Percentiles rank a stretch among this genome's conserved stretches.
phyloP scores from a whole-genome alignment of 2,329 filamentous ascomycete genomes.

The Beauveria sp. region DNA sequence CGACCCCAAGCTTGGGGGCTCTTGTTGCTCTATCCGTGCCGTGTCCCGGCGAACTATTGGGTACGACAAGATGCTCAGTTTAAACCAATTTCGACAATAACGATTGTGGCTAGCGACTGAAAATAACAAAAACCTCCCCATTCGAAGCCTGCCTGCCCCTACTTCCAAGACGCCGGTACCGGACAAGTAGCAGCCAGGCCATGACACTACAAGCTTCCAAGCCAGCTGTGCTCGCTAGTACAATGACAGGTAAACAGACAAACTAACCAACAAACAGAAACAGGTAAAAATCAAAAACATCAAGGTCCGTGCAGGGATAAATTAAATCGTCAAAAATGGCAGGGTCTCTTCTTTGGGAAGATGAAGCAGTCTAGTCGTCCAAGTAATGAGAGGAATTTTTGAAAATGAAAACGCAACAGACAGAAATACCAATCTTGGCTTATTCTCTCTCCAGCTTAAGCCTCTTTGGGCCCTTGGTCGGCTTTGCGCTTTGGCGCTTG shows the following conservation, averaged over 20 bases:
- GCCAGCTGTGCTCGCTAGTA: not conserved
- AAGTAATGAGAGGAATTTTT: not conserved
- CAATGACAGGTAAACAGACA: not conserved
- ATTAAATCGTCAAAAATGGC: conserved; percentile 13
- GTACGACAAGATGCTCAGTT: not conserved
- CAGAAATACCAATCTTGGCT: not conserved
- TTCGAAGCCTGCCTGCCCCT: not conserved
- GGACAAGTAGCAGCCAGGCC: not conserved
- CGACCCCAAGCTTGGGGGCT: not conserved
- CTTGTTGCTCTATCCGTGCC: not conserved
- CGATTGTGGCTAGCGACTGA: not conserved
- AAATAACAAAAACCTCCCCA: not conserved
- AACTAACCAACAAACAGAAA: not conserved
- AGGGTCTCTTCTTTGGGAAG: conserved; percentile 26
- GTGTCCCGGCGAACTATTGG: not conserved
- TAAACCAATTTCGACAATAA: not conserved
- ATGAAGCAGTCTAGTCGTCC: conserved; percentile 24
- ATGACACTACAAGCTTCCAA: not conserved
- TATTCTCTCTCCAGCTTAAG: not conserved
- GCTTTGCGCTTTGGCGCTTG: conserved; percentile 5
- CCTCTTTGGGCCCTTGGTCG: not conserved
- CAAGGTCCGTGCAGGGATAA: not conserved
- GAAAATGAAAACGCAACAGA: conserved; percentile 11
- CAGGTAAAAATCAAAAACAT: not conserved
- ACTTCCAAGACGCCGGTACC: not conserved